Evolutionary conservation across 2,329 filamentous ascomycete genomes (phyloP), one percentile per base, ranked within the genome.

Genomic region (Ophiostoma montium): DNA sequence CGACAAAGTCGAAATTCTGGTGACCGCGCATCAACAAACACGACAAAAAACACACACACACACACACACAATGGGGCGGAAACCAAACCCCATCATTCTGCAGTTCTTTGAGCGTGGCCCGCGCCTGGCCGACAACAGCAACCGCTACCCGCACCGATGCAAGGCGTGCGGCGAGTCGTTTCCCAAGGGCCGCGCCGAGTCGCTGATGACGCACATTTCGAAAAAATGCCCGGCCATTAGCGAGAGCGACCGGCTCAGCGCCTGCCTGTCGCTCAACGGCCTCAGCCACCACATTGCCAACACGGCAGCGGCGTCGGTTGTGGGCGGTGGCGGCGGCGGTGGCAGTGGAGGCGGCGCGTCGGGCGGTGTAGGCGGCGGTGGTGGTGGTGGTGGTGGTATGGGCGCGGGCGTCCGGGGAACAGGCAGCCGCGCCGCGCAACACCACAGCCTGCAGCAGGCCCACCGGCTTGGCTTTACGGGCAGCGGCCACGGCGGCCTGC

Each of bases 91-190:
- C 58, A 72, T 94, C 57, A 89, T 95, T 63, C 75, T 86, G 64
- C 80, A 90, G 66, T 92, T 87, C 70, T 95, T 95, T 65, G 79
- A 86, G 63, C 79, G 88, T 57, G 89, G 89, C 10, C 76, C 79
- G 35, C 95, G 95, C 67, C 75, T 95, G 59, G 80, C 83, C 61
- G 87, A 95, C 67, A 83, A 85, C 55, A 92, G 86, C 69, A 95
- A 94, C 64, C 80, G 89, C 51, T 95, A 95, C 62, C 82, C 86
- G 58, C 86, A 95, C 62, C 92, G 85, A 12, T 95, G 88, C 76
- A 90, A 85, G 64, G 75, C 80, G 56, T 94, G 87, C 63, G 86
- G 86, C 56, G 84, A 92, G 65, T 83, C 84, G 64, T 95, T 95
- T 55, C 84, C 86, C 54, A 94, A 94, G 62, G 89, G 89, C 53